phyloP scores from a whole-genome alignment of 1,284 basidiomycete species.

The Bjerkandera adusta region DNA sequence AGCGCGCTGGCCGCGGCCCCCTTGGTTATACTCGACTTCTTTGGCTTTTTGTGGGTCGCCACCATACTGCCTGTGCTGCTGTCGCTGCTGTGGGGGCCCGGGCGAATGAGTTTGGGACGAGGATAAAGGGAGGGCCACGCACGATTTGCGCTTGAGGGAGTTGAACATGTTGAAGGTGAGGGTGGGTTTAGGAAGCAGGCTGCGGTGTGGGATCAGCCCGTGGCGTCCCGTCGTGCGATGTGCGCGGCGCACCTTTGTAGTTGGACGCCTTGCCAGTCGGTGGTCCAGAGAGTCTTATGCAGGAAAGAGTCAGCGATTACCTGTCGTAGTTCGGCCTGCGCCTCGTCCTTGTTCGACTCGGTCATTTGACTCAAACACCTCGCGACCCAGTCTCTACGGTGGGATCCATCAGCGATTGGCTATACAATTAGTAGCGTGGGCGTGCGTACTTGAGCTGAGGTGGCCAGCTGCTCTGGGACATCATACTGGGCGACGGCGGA shows the following conservation, averaged over 20 bases:
- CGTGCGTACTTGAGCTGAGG: constrained; percentile 35
- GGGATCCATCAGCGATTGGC: constrained; percentile 5
- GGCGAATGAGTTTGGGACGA: neutral
- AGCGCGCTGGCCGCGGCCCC: constrained; percentile 38
- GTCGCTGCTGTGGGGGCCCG: neutral
- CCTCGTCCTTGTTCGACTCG: constrained; percentile 70
- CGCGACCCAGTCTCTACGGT: constrained; percentile 77
- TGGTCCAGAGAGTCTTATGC: constrained; percentile 81
- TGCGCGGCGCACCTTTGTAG: constrained; percentile 66
- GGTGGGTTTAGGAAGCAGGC: constrained; percentile 62
- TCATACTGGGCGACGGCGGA: constrained; percentile 12
- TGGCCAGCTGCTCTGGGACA: constrained; percentile 39
- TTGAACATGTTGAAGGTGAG: constrained; percentile 43
- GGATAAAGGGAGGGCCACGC: constrained; percentile 4
- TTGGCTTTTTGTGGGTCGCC: constrained; percentile 55
- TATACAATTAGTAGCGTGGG: neutral
- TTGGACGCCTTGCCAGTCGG: constrained; percentile 82
- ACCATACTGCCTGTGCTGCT: constrained; percentile 37
- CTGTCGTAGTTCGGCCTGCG: constrained; percentile 80
- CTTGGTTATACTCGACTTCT: constrained; percentile 54
- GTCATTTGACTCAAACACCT: constrained; percentile 81
- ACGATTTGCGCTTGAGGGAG: constrained; percentile 72
- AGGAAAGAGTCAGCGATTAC: constrained; percentile 83
- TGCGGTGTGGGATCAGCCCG: constrained; percentile 30
- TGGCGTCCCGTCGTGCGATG: neutral